Conservation (phyloP, 192 early-diverging fungal genomes). For the Coemansia sp. region DNA sequence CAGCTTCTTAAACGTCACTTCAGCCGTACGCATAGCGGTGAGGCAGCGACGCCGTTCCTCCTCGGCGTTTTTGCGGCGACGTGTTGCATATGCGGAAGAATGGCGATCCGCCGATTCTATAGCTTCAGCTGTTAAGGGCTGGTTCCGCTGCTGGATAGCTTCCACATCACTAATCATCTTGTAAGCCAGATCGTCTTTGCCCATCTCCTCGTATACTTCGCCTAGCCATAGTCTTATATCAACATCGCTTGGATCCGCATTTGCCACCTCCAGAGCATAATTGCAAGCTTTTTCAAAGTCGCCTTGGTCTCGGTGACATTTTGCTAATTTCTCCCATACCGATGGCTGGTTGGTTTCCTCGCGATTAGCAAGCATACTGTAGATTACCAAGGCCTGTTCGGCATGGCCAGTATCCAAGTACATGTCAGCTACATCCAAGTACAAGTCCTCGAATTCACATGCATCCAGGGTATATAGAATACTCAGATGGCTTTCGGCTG, state of each 20-base stretch:
- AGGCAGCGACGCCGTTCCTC: conserved; percentile 28
- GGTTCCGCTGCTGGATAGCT: conserved; percentile 21
- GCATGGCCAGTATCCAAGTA: conserved; percentile 17
- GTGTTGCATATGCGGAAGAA: neutral
- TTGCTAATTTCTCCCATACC: conserved; percentile 60
- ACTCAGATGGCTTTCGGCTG: conserved; percentile 56
- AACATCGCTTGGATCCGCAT: conserved; percentile 56
- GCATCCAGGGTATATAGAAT: conserved; percentile 36
- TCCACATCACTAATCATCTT: conserved; percentile 39
- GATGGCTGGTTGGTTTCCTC: conserved; percentile 25
- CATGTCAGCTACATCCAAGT: conserved; percentile 28
- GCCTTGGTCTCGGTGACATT: conserved; percentile 60
- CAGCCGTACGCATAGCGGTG: conserved; percentile 38
- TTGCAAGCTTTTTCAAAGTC: conserved; percentile 56
- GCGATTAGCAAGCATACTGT: conserved; percentile 11
- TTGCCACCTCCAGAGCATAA: conserved; percentile 51
- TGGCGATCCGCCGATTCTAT: neutral
- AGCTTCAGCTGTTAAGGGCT: neutral
- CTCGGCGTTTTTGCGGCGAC: conserved; percentile 25
- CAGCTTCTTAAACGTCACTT: conserved; percentile 37
- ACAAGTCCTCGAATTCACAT: conserved; percentile 37
- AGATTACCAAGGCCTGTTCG: conserved; percentile 28
- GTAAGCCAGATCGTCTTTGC: conserved; percentile 39
- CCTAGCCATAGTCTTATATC: conserved; percentile 62
- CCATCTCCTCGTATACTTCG: conserved; percentile 64